Evolutionary conservation across 495 filamentous ascomycete species (phyloP).

Genomic region (Penicillium nucicola): DNA sequence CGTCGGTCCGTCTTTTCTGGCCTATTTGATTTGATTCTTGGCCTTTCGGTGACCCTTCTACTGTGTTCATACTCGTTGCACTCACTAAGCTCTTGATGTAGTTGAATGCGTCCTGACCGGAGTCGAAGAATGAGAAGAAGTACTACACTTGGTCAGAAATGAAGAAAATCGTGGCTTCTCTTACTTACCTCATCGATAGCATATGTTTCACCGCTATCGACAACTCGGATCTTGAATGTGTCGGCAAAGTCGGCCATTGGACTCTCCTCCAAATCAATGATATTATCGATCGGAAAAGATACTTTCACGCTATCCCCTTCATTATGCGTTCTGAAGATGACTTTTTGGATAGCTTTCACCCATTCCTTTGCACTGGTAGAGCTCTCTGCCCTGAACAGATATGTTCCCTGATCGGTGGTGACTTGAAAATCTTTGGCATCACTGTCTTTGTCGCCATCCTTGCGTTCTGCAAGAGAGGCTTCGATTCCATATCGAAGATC

Average conservation of each 20-base stretch:
- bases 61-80: conserved; percentile 51
- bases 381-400: conserved; percentile 89
- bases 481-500: conserved; percentile 91
- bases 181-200: conserved; percentile 84
- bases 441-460: conserved; percentile 60
- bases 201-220: conserved; percentile 89
- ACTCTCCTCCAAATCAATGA: conserved; percentile 90
- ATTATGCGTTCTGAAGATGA: conserved; percentile 94
- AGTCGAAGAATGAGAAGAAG: conserved; percentile 93
- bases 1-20: conserved; percentile 29
- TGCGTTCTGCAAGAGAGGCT: conserved; percentile 60
- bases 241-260: conserved; percentile 90
- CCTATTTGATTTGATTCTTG: conserved; percentile 14
- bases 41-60: conserved; percentile 4
- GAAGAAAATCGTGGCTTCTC: background rate
- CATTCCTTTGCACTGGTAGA: conserved; percentile 89
- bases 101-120: conserved; percentile 78
- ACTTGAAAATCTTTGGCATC: conserved; percentile 75
- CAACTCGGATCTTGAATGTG: conserved; percentile 87
- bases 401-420: conserved; percentile 76
- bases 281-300: conserved; percentile 79
- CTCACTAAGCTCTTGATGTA: conserved; percentile 73
- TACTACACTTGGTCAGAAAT: conserved; percentile 54
- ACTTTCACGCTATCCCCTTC: conserved; percentile 98
- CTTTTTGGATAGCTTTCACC: conserved; percentile 90